Evolutionary conservation across 345 rosid species (phyloP).

Genomic region (Cochlearia excelsa): DNA sequence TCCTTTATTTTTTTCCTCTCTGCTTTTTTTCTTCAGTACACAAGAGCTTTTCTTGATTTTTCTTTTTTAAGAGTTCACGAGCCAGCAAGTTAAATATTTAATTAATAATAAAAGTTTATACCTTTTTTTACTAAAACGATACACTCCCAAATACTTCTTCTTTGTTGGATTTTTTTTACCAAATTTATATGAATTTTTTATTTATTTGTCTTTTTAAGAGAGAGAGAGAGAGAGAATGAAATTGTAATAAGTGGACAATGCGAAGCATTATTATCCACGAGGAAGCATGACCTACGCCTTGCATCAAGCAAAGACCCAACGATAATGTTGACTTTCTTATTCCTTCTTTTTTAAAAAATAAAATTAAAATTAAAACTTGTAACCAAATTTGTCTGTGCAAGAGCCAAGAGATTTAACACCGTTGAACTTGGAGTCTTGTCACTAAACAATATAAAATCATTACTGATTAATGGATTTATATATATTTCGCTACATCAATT

Average conservation of each 20-base stretch:
- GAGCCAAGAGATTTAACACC: conserved; percentile 20
- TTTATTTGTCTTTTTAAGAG: conserved; percentile 13
- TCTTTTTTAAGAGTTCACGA: conserved; percentile 32
- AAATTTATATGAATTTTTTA: conserved; percentile 18
- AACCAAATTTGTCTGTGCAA: background rate
- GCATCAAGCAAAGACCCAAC: conserved; percentile 37
- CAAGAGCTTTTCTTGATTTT: conserved; percentile 35
- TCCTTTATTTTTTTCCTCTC: conserved; percentile 6
- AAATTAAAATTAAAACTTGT: background rate
- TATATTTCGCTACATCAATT: no score
- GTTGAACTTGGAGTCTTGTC: conserved; percentile 26
- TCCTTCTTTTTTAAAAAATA: background rate
- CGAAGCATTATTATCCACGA: conserved; percentile 40
- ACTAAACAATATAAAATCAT: conserved; percentile 5
- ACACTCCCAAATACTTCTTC: conserved; percentile 17
- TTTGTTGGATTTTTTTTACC: conserved; percentile 27
- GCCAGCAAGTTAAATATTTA: conserved; percentile 32
- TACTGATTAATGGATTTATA: background rate
- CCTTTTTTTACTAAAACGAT: conserved; percentile 3
- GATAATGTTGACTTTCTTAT: conserved; percentile 29
- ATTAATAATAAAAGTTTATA: background rate
- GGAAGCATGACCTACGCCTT: conserved; percentile 42
- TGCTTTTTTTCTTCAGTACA: conserved; percentile 29
- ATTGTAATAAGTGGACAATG: conserved; percentile 35
- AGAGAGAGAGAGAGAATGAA: conserved; percentile 22